Evolutionary conservation across 1,139 yeast genomes (phyloP), one percentile per base, ranked within the genome.

Genomic region (Candida dubliniensis): DNA sequence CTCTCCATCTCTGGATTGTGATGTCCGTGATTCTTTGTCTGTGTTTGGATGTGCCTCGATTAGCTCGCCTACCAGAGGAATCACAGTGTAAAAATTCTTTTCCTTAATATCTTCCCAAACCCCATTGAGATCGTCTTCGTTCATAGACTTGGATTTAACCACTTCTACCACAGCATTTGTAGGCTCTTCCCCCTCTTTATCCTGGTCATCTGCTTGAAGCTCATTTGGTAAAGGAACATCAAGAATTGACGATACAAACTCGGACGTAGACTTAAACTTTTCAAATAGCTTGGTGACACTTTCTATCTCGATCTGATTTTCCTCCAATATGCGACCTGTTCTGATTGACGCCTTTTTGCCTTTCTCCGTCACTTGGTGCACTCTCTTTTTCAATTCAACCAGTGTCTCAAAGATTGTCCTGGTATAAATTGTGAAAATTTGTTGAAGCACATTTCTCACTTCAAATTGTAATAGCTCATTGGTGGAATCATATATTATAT

Each of bases 71-170:
- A 64, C 44, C 13, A 49, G 50, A 0, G 76, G 72, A 3, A 71
- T 55, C 3, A 56, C 57, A 2, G 71, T 67, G 58, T 89, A 89
- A 58, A 88, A 88, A 46, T 67, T 71, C 48, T 77, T 74, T 33
- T 78, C 82, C 36, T 82, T 86, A 11, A 79, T 77, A 48, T 77
- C 83, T 38, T 79, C 86, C 96, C 96, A 89, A 13, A 84, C 62
- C 8, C 62, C 64, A 38, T 43, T 38, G 3, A 46, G 32, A 3
- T 61, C 58, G 32, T 69, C 69, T 34, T 70, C 76, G 39, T 53
- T 61, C 24, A 43, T 47, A 18, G 56, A 50, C 44, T 57, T 51
- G 38, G 44, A 47, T 44, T 54, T 60, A 24, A 61, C 66, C 25
- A 64, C 57, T 47, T 59, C 69, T 25, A 66, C 51, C 2, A 52